Percentiles rank a stretch among this genome's conserved stretches.
phyloP scores from a whole-genome alignment of 2,329 filamentous ascomycete species.

The Myotisia sp. region DNA sequence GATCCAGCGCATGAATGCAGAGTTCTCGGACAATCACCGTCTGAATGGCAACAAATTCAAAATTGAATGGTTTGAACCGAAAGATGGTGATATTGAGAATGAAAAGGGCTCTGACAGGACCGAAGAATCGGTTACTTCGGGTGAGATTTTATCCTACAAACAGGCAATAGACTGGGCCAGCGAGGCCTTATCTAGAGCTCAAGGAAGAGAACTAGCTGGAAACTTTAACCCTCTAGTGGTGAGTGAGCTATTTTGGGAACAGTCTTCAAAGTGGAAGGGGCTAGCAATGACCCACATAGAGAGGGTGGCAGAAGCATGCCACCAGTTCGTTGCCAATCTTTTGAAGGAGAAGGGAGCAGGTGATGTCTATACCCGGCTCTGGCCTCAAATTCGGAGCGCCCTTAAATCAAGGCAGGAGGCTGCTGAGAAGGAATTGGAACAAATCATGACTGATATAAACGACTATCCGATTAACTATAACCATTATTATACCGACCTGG shows the following conservation, averaged over 20 bases:
- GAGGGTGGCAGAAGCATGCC: constrained; percentile 22
- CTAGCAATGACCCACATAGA: constrained; percentile 20
- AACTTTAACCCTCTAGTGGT: constrained; percentile 46
- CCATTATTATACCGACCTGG: constrained; percentile 23
- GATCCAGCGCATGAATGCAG: constrained; percentile 13
- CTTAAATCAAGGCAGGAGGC: constrained; percentile 23
- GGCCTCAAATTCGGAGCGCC: constrained; percentile 12
- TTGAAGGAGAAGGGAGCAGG: constrained; percentile 28
- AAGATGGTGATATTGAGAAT: no score
- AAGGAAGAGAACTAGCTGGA: constrained; percentile 44
- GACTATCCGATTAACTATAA: constrained; percentile 26
- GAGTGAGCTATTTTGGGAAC: constrained; percentile 15
- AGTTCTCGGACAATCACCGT: constrained; percentile 31
- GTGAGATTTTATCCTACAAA: background rate
- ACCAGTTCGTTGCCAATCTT: constrained; percentile 20
- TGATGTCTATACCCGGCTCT: constrained; percentile 26
- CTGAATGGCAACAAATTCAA: constrained; percentile 20
- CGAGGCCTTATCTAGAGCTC: constrained; percentile 16
- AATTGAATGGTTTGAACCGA: constrained; percentile 18
- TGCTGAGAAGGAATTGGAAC: constrained; percentile 33
- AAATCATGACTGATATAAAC: constrained; percentile 22
- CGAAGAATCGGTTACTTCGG: background rate
- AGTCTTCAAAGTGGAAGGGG: background rate
- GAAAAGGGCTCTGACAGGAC: constrained; percentile 10
- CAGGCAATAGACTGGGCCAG: background rate